Base-by-base conservation (phyloP, 768 basidiomycete genomes). In the Podaxis sp. region DNA sequence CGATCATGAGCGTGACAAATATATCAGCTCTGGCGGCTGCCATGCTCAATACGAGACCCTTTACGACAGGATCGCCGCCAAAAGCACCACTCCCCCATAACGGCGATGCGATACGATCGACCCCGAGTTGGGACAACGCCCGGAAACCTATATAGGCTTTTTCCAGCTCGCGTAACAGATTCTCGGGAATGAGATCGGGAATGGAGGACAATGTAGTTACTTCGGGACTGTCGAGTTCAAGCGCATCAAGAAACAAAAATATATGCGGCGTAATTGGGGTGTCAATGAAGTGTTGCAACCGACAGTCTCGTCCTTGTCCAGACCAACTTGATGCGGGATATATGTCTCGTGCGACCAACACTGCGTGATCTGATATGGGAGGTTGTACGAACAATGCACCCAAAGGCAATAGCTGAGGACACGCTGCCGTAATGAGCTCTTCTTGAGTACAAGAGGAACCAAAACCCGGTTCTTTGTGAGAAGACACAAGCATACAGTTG, bases 1-100 rank as follows among this genome's bases (percentile, higher is more conserved):
- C 73, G 24, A 74, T 67, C 24, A 69, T 63, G 25, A 75, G 40
- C 49, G 64, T 65, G 17, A 75, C 62, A 9, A 56, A 63, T 41
- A 74, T 59, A 17, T 68, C 71, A 25, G 67, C 65, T n/a, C 67
- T 72, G 56, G 71, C 71, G 41, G 70, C 68, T 22, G 71, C 73
- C 49, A 74, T 64, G 0, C 67, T 59, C 38, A 76, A 53, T 11
- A 74, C 69, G 8, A 76, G 53, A 13, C 66, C 63, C 59, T 77
- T 77, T 52, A 76, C 66, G 25, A 74, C 64, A 6, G 72, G 73
- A 60, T 77, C 68, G 1, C 71, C 75, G 3, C 71, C 72, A 64
- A 76, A 74, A 47, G 74, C 71, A n/a, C 73, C 76, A 55, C 72
- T 64, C n/a, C 73, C 74, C 75, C 72, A 75, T 29, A 75, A 56